Base-by-base conservation (phyloP, 495 filamentous ascomycete species). In the Daldinia concentrica region DNA sequence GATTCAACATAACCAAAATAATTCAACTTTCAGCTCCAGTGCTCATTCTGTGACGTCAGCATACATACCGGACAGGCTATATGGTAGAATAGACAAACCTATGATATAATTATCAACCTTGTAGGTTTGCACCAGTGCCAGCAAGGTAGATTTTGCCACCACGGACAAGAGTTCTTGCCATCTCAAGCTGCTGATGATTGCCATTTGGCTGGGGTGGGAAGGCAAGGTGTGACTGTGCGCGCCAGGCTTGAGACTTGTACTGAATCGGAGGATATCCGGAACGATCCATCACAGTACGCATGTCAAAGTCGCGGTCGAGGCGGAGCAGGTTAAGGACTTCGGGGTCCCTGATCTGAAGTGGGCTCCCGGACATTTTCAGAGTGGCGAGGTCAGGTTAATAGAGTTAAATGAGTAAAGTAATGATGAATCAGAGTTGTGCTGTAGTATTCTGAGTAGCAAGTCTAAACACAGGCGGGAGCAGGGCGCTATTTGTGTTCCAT, bases 141-240 rank as follows among this genome's bases (percentile, higher is more conserved):
- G 62, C 62, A 17, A 65, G 51, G 30, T 65, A 65, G 9, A 65
- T 37, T 7, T 65, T 65, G n/a, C 62, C 62, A n/a, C 62, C 62
- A 37, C 62, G 52, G 27, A 65, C 52, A 6, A 65, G 62, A 14
- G 14, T 57, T 29, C 62, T 65, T 8, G 62, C 52, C 27, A 17
- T 26, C 11, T 37, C 62, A 11, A 30, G 52, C 12, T 27, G 26
- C 4, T 50, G 36, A 15, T 26, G 34, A 14, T 51, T 58, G 12
- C 7, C 62, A 3, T 45, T 29, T 5, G 37, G 52, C 0, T 17
- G 17, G 24, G 62, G 37, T 6, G 62, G 62, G 29, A 65, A 65
- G 2, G 54, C 62, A 12, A 65, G 62, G 29, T 65, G 62, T 19
- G 32, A 57, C 27, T 65, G 62, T 6, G 62, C 52, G 2, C 62